Evolutionary conservation across 345 rosid species (phyloP), one percentile per base, ranked within the genome.

Genomic region (Microcos paniculata): DNA sequence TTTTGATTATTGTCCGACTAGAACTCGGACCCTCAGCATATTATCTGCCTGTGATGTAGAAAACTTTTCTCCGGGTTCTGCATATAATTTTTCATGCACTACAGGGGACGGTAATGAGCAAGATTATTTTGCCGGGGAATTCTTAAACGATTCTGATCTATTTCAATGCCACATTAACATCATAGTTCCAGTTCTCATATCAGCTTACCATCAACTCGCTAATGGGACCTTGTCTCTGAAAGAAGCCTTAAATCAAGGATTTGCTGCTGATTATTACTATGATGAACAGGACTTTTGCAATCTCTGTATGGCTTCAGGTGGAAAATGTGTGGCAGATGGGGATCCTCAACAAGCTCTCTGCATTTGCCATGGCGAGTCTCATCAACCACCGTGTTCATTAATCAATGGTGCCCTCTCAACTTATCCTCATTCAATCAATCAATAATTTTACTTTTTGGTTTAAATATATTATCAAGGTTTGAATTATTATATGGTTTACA

Each of bases 231-330:
- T 51, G 13, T 53, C 48, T 21, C 28, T 12, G 33, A 31, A 53
- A 6, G 74, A 53, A 38, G 74, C 74, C 18, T 12, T 70, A 6
- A 10, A 33, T 13, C 12, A 51, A 53, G 74, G 74, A 7, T 71
- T 71, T 53, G 0, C 30, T 11, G 74, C n/a, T 35, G 14, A 10
- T 51, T 53, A 30, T 51, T 13, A 6, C 11, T 35, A 10, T 33
- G 30, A 35, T 13, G 30, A 71, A 4, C 31, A 33, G 13, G 33
- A 53, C 11, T 33, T 33, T 6, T 71, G 74, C 35, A 31, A 35
- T 10, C 0, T 0, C 18, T 71, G 74, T 21, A 18, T 0, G 46
- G 1, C 7, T 4, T 33, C 62, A 16, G 16, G 0, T 19, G 74
- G 74, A 35, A 53, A 0, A 13, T 71, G 74, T 14, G 62, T 3